Base-by-base conservation (phyloP, 2,329 filamentous ascomycete species). In the Rutstroemia sp. region DNA sequence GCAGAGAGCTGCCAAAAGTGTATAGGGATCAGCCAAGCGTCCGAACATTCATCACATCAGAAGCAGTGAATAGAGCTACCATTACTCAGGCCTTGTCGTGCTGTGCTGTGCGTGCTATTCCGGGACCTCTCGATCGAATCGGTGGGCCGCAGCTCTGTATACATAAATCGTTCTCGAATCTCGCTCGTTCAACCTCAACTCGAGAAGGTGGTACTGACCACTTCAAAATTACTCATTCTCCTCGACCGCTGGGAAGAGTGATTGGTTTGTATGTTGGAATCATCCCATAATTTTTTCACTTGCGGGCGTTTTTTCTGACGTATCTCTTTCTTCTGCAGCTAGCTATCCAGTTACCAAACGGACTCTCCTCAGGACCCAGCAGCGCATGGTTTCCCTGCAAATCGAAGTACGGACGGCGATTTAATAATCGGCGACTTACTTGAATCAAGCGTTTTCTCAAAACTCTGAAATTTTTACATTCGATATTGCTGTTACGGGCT, bases 301-400 rank as follows among this genome's bases (percentile, higher is more conserved):
- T 47, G 39, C 42, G 23, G 51, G 19, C 30, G 27, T 23, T 23
- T 27, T 48, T 27, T 54, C 51, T 54, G 51, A 48, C 44, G 34
- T 36, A 54, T 40, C 27, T 25, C 14, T 23, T 23, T 30, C 8
- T 44, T 54, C 57, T 62, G 59, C 58, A 65, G 62, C 54, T 36
- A 65, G 62, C 54, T 36, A 60, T 54, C 61, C 63, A 42, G 51
- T 23, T 42, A 23, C 58, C 39, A 54, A 58, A 47, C 52, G 52
- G 25, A 25, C 19, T 52, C 48, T 56, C 56, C 56, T 56, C 62
- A 57, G 58, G 53, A 52, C 21, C 54, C 23, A 23, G 6, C 53
- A 58, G 60, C 61, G 55, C 49, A 45, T 47, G 36, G 40, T 57
- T 42, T 54, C 23, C 23, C 46, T 8, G 39, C 25, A 48, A 25